phyloP scores from a whole-genome alignment of 371 early-diverging fungal genomes.

The Dichotomocladium elegans region DNA sequence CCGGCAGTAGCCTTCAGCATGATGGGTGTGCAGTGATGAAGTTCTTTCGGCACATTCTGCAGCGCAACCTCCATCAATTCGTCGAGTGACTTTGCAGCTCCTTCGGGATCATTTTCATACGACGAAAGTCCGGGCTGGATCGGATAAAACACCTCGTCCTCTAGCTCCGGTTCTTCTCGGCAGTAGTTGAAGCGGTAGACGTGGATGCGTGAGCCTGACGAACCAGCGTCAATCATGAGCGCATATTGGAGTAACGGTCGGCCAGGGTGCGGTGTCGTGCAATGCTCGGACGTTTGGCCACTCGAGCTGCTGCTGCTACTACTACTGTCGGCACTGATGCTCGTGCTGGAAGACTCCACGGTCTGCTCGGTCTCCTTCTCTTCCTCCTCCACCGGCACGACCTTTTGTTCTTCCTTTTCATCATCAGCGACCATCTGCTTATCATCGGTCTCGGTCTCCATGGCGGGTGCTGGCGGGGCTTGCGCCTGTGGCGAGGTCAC shows the following conservation, averaged over 20 bases:
- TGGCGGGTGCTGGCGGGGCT: neutral
- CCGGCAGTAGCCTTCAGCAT: conserved; percentile 97
- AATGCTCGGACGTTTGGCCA: conserved; percentile 50
- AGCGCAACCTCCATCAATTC: conserved; percentile 74
- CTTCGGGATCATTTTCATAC: conserved; percentile 62
- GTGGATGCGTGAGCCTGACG: conserved; percentile 96
- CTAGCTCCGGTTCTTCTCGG: conserved; percentile 61
- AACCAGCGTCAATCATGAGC: conserved; percentile 94
- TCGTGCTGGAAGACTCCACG: too few species aligned
- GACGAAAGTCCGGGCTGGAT: conserved; percentile 84
- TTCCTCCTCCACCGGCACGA: too few species aligned
- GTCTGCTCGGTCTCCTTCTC: too few species aligned
- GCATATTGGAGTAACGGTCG: conserved; percentile 62
- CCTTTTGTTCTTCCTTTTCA: too few species aligned
- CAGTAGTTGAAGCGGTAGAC: conserved; percentile 91
- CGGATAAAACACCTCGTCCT: conserved; percentile 85
- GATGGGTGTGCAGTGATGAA: conserved; percentile 84
- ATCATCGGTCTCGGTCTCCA: neutral
- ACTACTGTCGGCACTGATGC: conserved; percentile 1
- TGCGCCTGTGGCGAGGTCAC: neutral
- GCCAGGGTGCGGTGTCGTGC: conserved; percentile 53
- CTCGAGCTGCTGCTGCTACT: conserved; percentile 2
- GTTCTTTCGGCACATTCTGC: conserved; percentile 49
- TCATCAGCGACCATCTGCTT: neutral
- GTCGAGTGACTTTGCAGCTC: conserved; percentile 82